These are phyloP conservation scores for Cucumis melo DNA, from an alignment of 306 rosid genomes.

Conservation along the genomic window DNA sequence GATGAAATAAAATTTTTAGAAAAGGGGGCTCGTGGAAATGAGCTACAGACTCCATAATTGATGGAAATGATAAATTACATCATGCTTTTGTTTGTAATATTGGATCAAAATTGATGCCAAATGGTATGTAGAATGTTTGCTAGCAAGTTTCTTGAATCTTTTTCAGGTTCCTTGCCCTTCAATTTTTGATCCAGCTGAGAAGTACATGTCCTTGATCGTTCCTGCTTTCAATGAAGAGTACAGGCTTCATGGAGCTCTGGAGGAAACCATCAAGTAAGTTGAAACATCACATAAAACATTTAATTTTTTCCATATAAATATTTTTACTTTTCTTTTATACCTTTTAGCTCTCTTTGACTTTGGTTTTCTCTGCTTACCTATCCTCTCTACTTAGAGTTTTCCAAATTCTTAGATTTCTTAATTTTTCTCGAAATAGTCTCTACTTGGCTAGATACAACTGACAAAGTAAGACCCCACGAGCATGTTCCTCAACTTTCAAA, in stretches of 20 bases:
- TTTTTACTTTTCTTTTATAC: neutral
- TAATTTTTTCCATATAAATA: neutral
- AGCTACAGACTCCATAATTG: too few species aligned
- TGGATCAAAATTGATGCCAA: neutral
- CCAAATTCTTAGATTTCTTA: neutral
- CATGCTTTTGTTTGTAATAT: neutral
- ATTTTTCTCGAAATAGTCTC: neutral
- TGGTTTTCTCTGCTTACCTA: neutral
- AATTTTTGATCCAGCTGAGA: constrained; percentile 71
- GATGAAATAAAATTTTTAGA: too few species aligned
- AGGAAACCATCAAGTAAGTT: constrained; percentile 74
- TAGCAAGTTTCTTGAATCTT: neutral
- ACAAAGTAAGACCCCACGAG: neutral
- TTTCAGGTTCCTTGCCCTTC: constrained; percentile 61
- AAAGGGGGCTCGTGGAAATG: too few species aligned
- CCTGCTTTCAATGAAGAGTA: constrained; percentile 82
- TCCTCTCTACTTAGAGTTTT: neutral
- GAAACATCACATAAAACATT: neutral
- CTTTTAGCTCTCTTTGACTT: neutral
- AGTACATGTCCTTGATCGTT: constrained; percentile 70
- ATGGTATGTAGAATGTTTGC: constrained; percentile 11
- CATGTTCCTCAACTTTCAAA: neutral
- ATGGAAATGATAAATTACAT: neutral
- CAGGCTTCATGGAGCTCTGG: constrained; percentile 81
- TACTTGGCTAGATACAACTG: neutral